A percentile compares a stretch with the other conserved stretches of the same genome.
phyloP scores from a whole-genome alignment of 495 filamentous ascomycete genomes.

The Neurospora intermedia region DNA sequence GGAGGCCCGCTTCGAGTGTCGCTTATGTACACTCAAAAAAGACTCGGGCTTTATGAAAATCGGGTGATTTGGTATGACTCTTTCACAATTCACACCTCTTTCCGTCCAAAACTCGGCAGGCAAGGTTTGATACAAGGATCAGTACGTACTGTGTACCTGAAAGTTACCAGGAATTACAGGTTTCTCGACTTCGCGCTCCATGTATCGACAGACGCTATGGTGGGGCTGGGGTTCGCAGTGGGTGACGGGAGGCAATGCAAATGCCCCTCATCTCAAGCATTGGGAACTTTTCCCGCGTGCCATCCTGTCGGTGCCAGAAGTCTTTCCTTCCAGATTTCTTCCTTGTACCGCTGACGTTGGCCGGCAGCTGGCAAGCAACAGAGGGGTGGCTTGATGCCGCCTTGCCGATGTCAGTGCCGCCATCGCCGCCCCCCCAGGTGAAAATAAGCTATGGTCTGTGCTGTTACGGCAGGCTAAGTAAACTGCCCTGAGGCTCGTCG shows the following conservation, averaged over 20 bases:
- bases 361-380: neutral
- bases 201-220: neutral
- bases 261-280: neutral
- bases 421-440: neutral
- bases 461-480: neutral
- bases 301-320: neutral
- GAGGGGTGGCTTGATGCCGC: neutral
- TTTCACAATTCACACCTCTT: neutral
- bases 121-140: neutral
- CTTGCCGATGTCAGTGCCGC: neutral
- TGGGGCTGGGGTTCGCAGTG: neutral
- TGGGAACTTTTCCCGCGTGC: neutral
- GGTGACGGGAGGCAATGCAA: neutral
- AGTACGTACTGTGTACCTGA: neutral
- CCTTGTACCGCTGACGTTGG: neutral
- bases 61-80: neutral
- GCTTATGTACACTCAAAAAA: neutral
- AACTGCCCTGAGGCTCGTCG: neutral
- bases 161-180: neutral
- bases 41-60: neutral
- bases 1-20: neutral
- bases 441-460: conserved; percentile 24
- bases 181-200: neutral
- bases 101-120: neutral
- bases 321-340: neutral